Evolutionary conservation across 2,329 filamentous ascomycete genomes (phyloP).

Genomic region (Byssoonygena ceratinophila): DNA sequence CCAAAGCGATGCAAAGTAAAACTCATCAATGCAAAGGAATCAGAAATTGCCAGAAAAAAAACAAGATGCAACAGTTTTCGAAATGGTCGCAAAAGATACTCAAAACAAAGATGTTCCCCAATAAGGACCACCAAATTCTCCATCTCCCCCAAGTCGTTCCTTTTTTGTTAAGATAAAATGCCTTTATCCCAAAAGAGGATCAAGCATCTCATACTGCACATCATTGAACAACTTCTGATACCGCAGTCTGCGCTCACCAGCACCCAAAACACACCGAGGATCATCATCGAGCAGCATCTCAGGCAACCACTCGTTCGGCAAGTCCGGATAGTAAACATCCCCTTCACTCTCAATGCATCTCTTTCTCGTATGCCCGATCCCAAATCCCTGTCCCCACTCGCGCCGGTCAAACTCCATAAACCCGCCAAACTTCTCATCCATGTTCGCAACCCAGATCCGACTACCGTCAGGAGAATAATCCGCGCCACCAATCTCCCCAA

Average conservation of each 20-base stretch:
- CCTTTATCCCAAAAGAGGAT: constrained; percentile 11
- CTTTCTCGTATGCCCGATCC: constrained; percentile 18
- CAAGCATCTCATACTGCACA: constrained; percentile 10
- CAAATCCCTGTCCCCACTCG: constrained; percentile 31
- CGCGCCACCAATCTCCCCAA: constrained; percentile 37
- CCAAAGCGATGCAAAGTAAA: constrained; percentile 2
- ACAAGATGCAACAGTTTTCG: background rate
- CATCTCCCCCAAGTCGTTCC: background rate
- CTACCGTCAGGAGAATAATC: constrained; percentile 35
- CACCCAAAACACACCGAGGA: constrained; percentile 27
- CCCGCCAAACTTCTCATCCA: constrained; percentile 35
- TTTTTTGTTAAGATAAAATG: background rate
- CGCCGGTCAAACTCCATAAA: constrained; percentile 36
- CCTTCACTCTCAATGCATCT: constrained; percentile 15
- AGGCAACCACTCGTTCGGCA: constrained; percentile 31
- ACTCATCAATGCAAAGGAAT: constrained; percentile 1
- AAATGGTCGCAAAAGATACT: background rate
- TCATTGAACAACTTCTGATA: constrained; percentile 26
- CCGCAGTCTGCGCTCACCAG: constrained; percentile 27
- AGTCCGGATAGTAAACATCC: constrained; percentile 21
- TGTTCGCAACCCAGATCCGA: constrained; percentile 36
- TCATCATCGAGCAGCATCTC: constrained; percentile 30
- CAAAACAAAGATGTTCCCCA: constrained; percentile 6
- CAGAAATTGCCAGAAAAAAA: background rate
- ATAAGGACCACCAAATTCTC: constrained; percentile 9